Base-by-base conservation (phyloP, 176 grass and related monocot genomes). In the Rhynchospora tenuis region DNA sequence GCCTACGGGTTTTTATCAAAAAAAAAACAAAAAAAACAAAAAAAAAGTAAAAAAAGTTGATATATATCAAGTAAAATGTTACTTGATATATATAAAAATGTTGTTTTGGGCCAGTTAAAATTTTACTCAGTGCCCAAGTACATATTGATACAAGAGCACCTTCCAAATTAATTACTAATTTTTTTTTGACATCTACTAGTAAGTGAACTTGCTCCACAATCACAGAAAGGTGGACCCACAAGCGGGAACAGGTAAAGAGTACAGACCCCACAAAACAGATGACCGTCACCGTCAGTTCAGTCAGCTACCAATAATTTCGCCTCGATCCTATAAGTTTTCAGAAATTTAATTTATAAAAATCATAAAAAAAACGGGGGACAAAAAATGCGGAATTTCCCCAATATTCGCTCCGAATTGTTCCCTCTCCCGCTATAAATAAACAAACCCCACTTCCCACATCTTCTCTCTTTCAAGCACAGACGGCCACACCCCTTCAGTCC, bases 391-490 rank as follows among this genome's bases (percentile, higher is more conserved):
- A 66, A 66, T 82, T 59, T 38, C 60, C 23, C 38, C 59, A 43
- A 82, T 82, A 82, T 82, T 66, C 79, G 79, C 42, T 62, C 62
- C 38, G 38, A 26, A 48, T 59, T 58, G 77, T 44, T 80, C 77
- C 52, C 77, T 80, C 80, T 47, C 79, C 43, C 59, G 58, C 80
- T 82, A 82, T 82, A 82, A 82, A 82, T 82, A 82, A 4, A n/a
- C n/a, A n/a, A n/a, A 27, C 44, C 31, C 59, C 6, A 10, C 24
- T 82, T 27, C 43, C n/a, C 72, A 52, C 46, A 54, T 75, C 48
- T 54, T 3, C 15, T 3, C 20, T 17, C 23, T 28, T 51, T 52
- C 72, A 66, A 81, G 54, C 26, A 38, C 86, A 85, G 67, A 59
- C 81, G 2, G 33, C 48, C 46, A 29, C 72, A 47, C 58, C 57